These are phyloP conservation scores for Cucurbita ficifolia DNA, from an alignment of 306 rosid species.

Conservation along the genomic window DNA sequence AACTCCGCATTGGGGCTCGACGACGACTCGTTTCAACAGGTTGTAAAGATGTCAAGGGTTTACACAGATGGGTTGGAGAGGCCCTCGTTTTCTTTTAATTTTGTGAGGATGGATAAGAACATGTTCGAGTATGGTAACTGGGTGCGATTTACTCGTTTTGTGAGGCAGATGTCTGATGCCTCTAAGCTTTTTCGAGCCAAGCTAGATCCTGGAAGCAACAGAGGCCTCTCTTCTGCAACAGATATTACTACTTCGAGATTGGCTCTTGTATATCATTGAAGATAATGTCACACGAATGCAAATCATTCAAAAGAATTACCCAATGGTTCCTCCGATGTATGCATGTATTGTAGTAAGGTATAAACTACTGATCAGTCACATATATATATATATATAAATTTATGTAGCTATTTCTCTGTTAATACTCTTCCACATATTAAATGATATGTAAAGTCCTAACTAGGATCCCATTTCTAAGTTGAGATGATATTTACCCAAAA, in stretches of 20 bases:
- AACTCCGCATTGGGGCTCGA: conserved; percentile 39
- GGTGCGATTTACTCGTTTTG: conserved; percentile 70
- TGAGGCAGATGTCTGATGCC: conserved; percentile 57
- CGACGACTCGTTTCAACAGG: conserved; percentile 40
- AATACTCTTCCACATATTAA: neutral
- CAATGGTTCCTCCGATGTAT: neutral
- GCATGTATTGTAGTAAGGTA: neutral
- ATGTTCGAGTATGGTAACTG: conserved; percentile 61
- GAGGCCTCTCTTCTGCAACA: conserved; percentile 23
- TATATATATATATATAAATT: neutral
- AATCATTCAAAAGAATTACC: neutral
- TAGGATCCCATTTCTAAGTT: too few species aligned
- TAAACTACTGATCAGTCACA: neutral
- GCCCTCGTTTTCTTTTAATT: conserved; percentile 71
- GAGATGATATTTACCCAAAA: neutral
- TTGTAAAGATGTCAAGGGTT: conserved; percentile 56
- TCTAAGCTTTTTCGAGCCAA: conserved; percentile 57
- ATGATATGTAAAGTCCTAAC: neutral
- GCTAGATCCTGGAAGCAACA: conserved; percentile 32
- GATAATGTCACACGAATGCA: neutral
- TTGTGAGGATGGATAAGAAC: conserved; percentile 62
- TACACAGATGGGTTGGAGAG: conserved; percentile 54
- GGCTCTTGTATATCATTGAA: conserved; percentile 34
- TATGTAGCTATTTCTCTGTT: neutral
- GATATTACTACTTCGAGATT: conserved; percentile 34